phyloP scores from a whole-genome alignment of 2,329 filamentous ascomycete genomes.

The Claviceps spartinae region DNA sequence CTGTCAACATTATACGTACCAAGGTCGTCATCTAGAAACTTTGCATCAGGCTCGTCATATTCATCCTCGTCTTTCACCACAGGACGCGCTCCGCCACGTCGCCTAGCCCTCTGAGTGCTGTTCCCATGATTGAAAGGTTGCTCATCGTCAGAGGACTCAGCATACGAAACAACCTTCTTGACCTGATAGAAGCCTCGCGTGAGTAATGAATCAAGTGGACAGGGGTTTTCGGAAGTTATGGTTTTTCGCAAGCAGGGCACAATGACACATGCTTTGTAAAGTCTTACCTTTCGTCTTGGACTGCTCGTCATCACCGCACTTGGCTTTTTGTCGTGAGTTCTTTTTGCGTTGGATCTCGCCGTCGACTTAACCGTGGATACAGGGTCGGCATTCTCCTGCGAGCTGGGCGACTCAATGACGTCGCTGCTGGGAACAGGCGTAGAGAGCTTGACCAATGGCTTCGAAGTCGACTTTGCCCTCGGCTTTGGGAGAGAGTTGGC shows the following conservation, averaged over 20 bases:
- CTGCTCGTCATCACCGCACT: conserved; percentile 42
- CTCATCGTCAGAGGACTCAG: conserved; percentile 71
- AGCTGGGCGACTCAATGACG: conserved; percentile 50
- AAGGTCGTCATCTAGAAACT: conserved; percentile 33
- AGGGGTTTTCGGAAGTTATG: too few relatives aligned
- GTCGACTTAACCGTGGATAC: conserved; percentile 34
- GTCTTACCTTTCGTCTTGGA: conserved; percentile 61
- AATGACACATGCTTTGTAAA: too few relatives aligned
- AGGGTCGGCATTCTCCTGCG: conserved; percentile 49
- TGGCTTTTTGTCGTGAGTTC: background rate
- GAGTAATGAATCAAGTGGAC: background rate
- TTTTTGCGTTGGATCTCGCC: conserved; percentile 16
- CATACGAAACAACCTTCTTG: conserved; percentile 58
- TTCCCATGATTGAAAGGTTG: conserved; percentile 47
- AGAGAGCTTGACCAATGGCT: conserved; percentile 30
- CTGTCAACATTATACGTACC: too few relatives aligned
- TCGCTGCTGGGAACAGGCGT: conserved; percentile 78
- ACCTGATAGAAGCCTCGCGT: conserved; percentile 19
- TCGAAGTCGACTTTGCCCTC: conserved; percentile 22
- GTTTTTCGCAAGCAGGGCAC: too few relatives aligned
- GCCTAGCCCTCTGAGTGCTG: conserved; percentile 23
- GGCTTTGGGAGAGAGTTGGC: conserved; percentile 23
- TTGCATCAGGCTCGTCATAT: conserved; percentile 53
- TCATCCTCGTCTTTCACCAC: conserved; percentile 56
- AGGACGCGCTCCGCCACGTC: conserved; percentile 35